Evolutionary conservation across 1,284 basidiomycete species (phyloP), one percentile per base, ranked within the genome.

Genomic region (Taiwanofungus camphoratus): DNA sequence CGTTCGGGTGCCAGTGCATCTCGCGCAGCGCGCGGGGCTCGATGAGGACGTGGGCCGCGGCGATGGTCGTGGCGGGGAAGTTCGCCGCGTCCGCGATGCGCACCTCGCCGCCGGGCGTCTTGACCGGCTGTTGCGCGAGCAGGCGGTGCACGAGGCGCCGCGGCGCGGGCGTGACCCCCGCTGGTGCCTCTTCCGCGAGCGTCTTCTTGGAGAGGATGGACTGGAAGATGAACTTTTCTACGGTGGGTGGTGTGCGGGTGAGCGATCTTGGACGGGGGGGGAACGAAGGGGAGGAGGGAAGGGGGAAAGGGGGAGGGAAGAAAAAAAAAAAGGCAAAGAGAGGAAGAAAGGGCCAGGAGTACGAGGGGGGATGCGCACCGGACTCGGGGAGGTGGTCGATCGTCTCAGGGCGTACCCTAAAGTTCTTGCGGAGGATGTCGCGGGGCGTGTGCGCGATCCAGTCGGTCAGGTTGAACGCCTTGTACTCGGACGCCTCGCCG

Each of bases 341-440:
- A n/a, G n/a, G n/a, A n/a, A n/a, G n/a, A n/a, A n/a, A n/a, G n/a
- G n/a, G n/a, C n/a, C n/a, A n/a, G 7, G 31, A 18, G 31, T 6
- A 33, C 11, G 31, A 9, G 7, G 11, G 8, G 26, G 31, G 11
- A 7, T 18, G 18, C 31, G 31, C 31, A 33, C 31, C 31, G 7
- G 11, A 13, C 11, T 9, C 7, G 8, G 31, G 18, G 11, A 33
- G 31, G 11, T 74, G 65, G 26, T 68, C 65, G 53, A 82, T 82
- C 0, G 70, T 71, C 5, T 69, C 65, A 19, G 69, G 57, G 47
- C 70, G 63, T 8, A 69, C 66, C 50, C 74, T 68, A 66, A 85
- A 83, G 59, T 83, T 85, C 65, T 82, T 82, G 35, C 74, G 74
- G 20, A 87, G 67, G 22, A 84, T 78, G 67, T 69, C 67, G 46